Evolutionary conservation across 208 protist genomes (phyloP).

Genomic region (Trypanosomatidae sp.): DNA sequence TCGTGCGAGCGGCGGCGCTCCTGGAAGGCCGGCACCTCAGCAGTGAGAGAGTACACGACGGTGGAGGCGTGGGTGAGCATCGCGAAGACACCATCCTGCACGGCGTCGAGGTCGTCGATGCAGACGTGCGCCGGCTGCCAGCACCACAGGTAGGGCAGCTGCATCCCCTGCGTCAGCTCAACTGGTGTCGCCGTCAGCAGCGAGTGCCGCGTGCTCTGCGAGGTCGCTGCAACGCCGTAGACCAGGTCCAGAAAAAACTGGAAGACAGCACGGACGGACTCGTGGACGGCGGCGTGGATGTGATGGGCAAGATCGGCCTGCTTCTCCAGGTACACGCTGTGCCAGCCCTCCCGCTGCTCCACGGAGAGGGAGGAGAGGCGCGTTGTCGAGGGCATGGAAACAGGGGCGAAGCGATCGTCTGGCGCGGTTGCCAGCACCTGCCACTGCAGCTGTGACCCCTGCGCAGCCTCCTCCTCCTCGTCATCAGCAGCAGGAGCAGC

Average conservation of each 20-base stretch:
- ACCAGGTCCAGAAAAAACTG: conserved; percentile 60
- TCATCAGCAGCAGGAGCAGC: not conserved
- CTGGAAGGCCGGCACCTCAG: conserved; percentile 40
- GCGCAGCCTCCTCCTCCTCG: conserved; percentile 1
- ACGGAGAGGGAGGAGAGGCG: conserved; percentile 29
- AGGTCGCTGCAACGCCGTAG: conserved; percentile 55
- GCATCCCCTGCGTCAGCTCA: conserved; percentile 41
- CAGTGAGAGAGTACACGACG: conserved; percentile 54
- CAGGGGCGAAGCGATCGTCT: conserved; percentile 27
- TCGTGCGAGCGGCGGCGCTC: conserved; percentile 38
- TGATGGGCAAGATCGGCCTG: conserved; percentile 53
- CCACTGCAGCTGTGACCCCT: too few species aligned
- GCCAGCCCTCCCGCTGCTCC: conserved; percentile 58
- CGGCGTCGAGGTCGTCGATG: conserved; percentile 71
- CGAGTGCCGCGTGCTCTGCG: conserved; percentile 52
- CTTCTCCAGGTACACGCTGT: conserved; percentile 58
- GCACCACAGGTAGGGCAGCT: conserved; percentile 61
- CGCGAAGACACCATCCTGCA: conserved; percentile 58
- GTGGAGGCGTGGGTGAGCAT: conserved; percentile 53
- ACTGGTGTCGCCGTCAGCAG: conserved; percentile 39
- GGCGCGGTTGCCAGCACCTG: conserved; percentile 11
- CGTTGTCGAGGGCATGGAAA: conserved; percentile 38
- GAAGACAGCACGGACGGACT: conserved; percentile 48
- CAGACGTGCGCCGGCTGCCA: conserved; percentile 66
- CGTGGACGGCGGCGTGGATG: conserved; percentile 40